These are phyloP conservation scores for Leccinum subspadiceum DNA, from an alignment of 1,284 basidiomycete genomes.

Conservation along the genomic window DNA sequence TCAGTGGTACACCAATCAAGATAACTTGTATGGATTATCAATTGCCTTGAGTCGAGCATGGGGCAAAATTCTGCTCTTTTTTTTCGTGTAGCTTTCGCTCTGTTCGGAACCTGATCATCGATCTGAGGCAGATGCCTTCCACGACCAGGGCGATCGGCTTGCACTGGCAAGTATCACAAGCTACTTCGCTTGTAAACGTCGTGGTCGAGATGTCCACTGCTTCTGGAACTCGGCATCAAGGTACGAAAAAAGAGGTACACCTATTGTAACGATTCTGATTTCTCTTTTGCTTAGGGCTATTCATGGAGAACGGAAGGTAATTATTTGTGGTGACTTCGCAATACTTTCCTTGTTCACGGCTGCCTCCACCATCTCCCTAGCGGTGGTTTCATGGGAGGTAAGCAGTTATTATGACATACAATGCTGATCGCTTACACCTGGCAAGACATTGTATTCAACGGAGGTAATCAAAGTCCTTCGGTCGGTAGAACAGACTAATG, in stretches of 20 bases:
- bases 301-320: conserved; percentile 64
- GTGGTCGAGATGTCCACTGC: conserved; percentile 49
- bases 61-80: conserved; percentile 2
- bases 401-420: background rate
- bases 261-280: background rate
- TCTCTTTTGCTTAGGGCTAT: conserved; percentile 31
- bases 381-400: conserved; percentile 58
- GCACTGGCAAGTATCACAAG: conserved; percentile 79
- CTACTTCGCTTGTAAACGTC: conserved; percentile 64
- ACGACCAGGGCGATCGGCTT: conserved; percentile 55
- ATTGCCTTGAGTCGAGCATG: background rate
- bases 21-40: conserved; percentile 43
- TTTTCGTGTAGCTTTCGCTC: conserved; percentile 37
- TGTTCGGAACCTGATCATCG: conserved; percentile 49
- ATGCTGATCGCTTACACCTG: conserved; percentile 3
- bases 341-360: background rate
- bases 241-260: conserved; percentile 17
- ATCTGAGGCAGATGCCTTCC: conserved; percentile 49
- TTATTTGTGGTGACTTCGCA: conserved; percentile 38
- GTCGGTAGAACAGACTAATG: background rate
- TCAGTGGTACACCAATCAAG: conserved; percentile 49
- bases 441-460: conserved; percentile 51
- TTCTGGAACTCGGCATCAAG: conserved; percentile 45
- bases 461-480: conserved; percentile 28
- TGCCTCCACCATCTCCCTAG: conserved; percentile 22